A percentile compares a stretch with the other conserved stretches of the same genome.
Conservation (phyloP, 2,329 filamentous ascomycete genomes). For the Falciphora oryzae region DNA sequence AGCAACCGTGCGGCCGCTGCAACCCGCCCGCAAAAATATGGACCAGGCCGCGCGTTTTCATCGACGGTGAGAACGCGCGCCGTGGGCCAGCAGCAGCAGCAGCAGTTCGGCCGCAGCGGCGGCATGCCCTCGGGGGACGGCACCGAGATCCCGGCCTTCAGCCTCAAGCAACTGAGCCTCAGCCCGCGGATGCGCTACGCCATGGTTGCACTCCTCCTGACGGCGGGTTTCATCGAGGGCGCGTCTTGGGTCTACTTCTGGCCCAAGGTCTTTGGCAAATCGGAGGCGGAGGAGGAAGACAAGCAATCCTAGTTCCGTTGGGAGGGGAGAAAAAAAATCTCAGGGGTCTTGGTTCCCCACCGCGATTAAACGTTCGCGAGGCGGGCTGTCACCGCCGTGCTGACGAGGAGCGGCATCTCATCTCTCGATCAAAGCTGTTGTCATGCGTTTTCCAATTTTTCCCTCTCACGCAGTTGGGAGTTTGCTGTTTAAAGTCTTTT, state of each 20-base stretch:
- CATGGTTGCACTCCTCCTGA: conserved; percentile 14
- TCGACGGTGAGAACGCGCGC: neutral
- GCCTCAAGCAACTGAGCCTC: conserved; percentile 16
- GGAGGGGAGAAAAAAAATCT: neutral
- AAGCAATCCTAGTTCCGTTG: neutral
- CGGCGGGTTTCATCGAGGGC: conserved; percentile 15
- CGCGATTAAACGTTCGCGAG: neutral
- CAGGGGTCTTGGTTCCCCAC: neutral
- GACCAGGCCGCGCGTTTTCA: neutral
- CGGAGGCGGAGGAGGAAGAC: conserved; percentile 3
- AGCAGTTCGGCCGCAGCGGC: conserved; percentile 8
- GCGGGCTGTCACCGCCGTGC: too few species aligned
- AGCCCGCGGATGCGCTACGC: conserved; percentile 17
- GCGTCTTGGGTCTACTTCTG: conserved; percentile 19
- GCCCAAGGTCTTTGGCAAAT: conserved; percentile 18
- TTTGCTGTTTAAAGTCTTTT: too few species aligned
- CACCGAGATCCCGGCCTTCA: conserved; percentile 17
- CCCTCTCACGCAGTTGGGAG: too few species aligned
- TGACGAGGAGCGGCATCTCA: too few species aligned
- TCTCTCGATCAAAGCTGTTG: too few species aligned
- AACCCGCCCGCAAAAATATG: neutral
- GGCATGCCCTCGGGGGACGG: neutral
- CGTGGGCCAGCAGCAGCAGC: conserved; percentile 6
- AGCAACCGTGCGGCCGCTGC: neutral
- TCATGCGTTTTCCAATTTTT: too few species aligned